phyloP scores from a whole-genome alignment of 352 stramenopile species.

The Globisporangium paddicum region DNA sequence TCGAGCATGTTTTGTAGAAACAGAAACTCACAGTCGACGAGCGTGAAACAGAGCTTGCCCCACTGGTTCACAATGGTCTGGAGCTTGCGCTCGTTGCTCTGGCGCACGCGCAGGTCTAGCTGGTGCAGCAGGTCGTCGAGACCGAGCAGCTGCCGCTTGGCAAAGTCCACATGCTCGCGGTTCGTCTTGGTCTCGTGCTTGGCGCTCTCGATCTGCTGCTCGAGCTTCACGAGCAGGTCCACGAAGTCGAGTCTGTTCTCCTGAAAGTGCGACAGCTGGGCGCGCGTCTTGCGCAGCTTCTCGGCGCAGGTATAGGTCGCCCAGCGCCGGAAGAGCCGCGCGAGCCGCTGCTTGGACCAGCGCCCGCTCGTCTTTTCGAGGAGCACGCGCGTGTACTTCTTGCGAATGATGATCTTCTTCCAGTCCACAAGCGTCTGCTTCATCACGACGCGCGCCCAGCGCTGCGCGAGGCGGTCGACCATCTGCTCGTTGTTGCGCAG shows the following conservation, averaged over 20 bases:
- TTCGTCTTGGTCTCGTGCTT: conserved; percentile 39
- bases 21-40: conserved; percentile 49
- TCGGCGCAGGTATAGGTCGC: conserved; percentile 27
- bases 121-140: conserved; percentile 53
- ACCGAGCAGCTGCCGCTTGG: conserved; percentile 49
- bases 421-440: conserved; percentile 60
- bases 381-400: conserved; percentile 69
- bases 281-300: conserved; percentile 26
- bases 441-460: conserved; percentile 44
- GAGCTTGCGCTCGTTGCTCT: conserved; percentile 53
- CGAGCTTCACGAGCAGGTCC: conserved; percentile 42
- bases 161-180: conserved; percentile 56
- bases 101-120: conserved; percentile 37
- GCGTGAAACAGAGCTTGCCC: conserved; percentile 45
- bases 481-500: conserved; percentile 60
- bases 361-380: conserved; percentile 50
- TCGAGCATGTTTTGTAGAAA: conserved; percentile 64
- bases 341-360: conserved; percentile 45
- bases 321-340: conserved; percentile 43
- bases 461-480: conserved; percentile 47
- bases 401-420: conserved; percentile 67
- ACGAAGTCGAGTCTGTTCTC: conserved; percentile 48
- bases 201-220: conserved; percentile 45
- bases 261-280: conserved; percentile 41
- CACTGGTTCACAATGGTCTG: conserved; percentile 65